phyloP scores from a whole-genome alignment of 2,329 filamentous ascomycete species.

The Neopestalotiopsis sp. region DNA sequence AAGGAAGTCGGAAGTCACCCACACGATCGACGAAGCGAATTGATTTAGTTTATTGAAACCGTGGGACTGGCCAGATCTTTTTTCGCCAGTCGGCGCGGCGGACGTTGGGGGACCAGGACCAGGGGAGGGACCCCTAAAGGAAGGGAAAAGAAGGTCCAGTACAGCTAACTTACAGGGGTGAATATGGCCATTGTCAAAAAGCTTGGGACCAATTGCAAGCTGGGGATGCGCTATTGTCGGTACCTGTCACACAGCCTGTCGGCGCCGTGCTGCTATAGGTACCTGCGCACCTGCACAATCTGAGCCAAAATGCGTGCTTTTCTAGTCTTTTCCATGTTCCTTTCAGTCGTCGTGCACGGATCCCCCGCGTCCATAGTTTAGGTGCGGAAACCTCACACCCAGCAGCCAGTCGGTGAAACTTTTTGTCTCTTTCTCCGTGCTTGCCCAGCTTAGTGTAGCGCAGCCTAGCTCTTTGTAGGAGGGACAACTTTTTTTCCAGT shows the following conservation, averaged over 20 bases:
- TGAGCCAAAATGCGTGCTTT: neutral
- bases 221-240: neutral
- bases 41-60: neutral
- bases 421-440: slow-evolving; percentile 3
- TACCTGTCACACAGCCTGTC: neutral
- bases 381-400: neutral
- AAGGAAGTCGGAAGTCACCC: neutral
- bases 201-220: neutral
- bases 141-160: neutral
- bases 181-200: neutral
- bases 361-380: neutral
- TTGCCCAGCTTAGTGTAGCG: neutral
- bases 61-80: slow-evolving; percentile 21
- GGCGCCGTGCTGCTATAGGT: neutral
- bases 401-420: neutral
- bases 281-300: neutral
- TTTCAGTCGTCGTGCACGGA: neutral
- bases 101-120: slow-evolving; percentile 3
- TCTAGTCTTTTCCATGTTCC: neutral
- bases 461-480: neutral
- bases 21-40: slow-evolving; percentile 13
- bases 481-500: slow-evolving; percentile 1
- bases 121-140: slow-evolving; percentile 3
- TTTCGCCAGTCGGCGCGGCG: slow-evolving; percentile 13
- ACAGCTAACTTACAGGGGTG: neutral